Evolutionary conservation across 768 basidiomycete species (phyloP).

Genomic region (Termitomyces sp.): DNA sequence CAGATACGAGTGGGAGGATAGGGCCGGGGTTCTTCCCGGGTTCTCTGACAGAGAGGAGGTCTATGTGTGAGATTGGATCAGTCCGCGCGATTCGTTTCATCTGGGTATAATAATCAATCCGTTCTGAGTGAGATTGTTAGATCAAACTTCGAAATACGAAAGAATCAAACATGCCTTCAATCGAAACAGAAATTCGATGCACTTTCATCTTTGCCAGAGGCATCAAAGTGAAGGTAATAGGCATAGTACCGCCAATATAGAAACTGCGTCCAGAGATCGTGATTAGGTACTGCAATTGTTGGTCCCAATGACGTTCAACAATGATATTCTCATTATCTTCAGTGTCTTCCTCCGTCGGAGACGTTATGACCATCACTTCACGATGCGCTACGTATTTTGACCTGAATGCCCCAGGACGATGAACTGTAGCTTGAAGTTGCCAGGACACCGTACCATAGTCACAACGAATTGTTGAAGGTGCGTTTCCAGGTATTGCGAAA

Average conservation of each 20-base stretch:
- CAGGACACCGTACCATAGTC: constrained; percentile 78
- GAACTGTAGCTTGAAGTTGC: constrained; percentile 76
- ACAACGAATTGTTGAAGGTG: constrained; percentile 74
- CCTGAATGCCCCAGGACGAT: constrained; percentile 80
- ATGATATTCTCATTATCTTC: constrained; percentile 80
- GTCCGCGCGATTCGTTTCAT: constrained; percentile 65
- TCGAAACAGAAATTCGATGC: constrained; percentile 61
- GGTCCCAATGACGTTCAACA: constrained; percentile 89
- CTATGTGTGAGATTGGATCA: constrained; percentile 57
- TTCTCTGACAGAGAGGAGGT: constrained; percentile 60
- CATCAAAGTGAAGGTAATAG: constrained; percentile 76
- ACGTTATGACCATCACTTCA: constrained; percentile 73
- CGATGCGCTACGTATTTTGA: constrained; percentile 63
- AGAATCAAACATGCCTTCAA: constrained; percentile 65
- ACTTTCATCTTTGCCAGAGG: constrained; percentile 84
- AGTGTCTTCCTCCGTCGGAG: constrained; percentile 79
- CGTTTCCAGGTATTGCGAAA: constrained; percentile 75
- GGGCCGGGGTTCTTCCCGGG: constrained; percentile 50
- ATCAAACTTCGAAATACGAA: not conserved
- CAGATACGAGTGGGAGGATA: constrained; percentile 76
- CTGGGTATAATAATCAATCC: constrained; percentile 75
- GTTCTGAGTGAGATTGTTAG: constrained; percentile 44
- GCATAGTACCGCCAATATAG: constrained; percentile 78
- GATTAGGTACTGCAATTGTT: constrained; percentile 79
- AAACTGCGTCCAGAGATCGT: constrained; percentile 72